Conservation (phyloP, 176 grass and related monocot species). For the Zea luxurians region DNA sequence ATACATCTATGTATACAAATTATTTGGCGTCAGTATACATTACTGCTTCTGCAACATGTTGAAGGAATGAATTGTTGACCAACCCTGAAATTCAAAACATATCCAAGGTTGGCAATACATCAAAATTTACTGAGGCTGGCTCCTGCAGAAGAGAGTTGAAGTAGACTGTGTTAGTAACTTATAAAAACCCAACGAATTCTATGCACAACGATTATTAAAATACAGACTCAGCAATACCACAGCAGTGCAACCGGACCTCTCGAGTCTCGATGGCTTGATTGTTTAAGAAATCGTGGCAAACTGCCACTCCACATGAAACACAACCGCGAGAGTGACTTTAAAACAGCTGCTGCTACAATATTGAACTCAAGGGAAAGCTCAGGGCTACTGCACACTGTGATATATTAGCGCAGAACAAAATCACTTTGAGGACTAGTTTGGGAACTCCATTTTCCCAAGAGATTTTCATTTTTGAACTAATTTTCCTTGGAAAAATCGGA, state of each 20-base stretch:
- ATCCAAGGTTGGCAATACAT: constrained; percentile 36
- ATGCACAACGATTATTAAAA: not conserved
- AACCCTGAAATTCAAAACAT: constrained; percentile 43
- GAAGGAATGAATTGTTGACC: constrained; percentile 23
- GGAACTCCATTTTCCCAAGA: no score
- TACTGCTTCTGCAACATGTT: not conserved
- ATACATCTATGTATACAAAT: no score
- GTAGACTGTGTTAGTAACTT: constrained; percentile 21
- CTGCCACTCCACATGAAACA: not conserved
- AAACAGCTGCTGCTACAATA: not conserved
- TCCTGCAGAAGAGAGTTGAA: constrained; percentile 45
- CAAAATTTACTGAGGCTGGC: constrained; percentile 42
- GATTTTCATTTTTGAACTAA: no score
- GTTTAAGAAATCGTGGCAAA: not conserved
- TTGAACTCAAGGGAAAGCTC: not conserved
- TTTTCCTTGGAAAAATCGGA: no score
- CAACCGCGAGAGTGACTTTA: not conserved
- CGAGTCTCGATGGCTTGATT: not conserved
- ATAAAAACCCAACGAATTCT: not conserved
- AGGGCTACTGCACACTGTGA: not conserved
- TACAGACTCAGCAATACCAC: not conserved
- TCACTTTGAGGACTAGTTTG: not conserved
- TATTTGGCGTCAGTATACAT: no score
- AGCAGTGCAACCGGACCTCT: not conserved
- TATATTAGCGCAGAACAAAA: not conserved